Conservation (phyloP, 257 asterid species). For the Fraxinus excelsior region DNA sequence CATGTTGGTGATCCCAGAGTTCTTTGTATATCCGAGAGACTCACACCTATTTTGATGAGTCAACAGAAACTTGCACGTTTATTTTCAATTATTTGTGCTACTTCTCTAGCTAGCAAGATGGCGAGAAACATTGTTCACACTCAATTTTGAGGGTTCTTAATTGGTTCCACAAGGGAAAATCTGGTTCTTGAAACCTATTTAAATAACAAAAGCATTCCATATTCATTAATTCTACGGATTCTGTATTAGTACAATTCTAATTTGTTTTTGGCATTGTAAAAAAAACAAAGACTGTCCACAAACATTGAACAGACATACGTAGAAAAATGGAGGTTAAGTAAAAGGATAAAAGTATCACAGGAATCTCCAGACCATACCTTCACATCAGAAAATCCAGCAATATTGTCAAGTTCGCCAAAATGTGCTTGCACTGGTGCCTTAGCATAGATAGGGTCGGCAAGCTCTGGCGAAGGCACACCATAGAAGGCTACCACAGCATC, state of each 20-base stretch:
- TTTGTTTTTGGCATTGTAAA: neutral
- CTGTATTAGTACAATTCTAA: neutral
- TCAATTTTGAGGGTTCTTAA: neutral
- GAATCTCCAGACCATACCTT: slow-evolving; percentile 53
- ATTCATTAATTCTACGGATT: neutral
- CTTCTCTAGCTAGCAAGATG: neutral
- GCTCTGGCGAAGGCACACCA: slow-evolving; percentile 89
- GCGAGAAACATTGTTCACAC: neutral
- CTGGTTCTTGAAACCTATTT: neutral
- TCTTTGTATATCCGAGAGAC: neutral
- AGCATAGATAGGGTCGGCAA: slow-evolving; percentile 82
- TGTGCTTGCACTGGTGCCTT: slow-evolving; percentile 97
- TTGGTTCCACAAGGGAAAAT: neutral
- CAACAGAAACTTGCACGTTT: neutral
- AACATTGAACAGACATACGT: neutral
- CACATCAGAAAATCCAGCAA: slow-evolving; percentile 83
- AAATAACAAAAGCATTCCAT: neutral
- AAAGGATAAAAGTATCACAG: slow-evolving; percentile 8
- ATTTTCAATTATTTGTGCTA: neutral
- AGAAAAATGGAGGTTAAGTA: neutral
- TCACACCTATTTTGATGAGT: neutral
- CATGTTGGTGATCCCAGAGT: neutral
- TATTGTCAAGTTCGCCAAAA: slow-evolving; percentile 78
- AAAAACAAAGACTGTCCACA: neutral
- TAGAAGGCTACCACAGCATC: slow-evolving; percentile 92